These are phyloP conservation scores for Huntiella omanensis DNA, from an alignment of 2,329 filamentous ascomycete species.

Conservation along the genomic window DNA sequence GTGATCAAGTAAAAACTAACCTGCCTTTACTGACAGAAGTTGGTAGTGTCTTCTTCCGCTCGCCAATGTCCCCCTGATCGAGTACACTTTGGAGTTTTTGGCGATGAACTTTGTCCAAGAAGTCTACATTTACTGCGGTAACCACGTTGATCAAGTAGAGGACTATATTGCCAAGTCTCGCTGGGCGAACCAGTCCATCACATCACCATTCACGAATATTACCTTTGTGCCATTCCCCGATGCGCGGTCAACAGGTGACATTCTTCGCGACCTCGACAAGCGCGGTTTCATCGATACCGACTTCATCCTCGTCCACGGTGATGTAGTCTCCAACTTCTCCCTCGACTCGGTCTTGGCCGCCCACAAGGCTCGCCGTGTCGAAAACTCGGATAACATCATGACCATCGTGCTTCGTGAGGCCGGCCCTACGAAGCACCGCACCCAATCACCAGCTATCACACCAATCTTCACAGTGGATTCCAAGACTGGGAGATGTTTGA, in stretches of 20 bases:
- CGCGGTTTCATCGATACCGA: slow-evolving; percentile 72
- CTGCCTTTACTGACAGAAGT: not conserved
- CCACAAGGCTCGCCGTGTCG: slow-evolving; percentile 62
- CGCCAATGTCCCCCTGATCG: slow-evolving; percentile 85
- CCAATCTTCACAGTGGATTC: slow-evolving; percentile 79
- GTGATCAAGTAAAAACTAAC: not conserved
- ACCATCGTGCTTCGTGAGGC: slow-evolving; percentile 77
- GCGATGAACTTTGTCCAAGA: slow-evolving; percentile 91
- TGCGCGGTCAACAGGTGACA: slow-evolving; percentile 76
- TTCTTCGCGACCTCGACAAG: slow-evolving; percentile 81
- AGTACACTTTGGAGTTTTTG: slow-evolving; percentile 93
- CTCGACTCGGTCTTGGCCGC: slow-evolving; percentile 62
- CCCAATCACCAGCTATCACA: slow-evolving; percentile 54
- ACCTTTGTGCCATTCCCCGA: slow-evolving; percentile 71
- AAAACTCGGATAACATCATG: slow-evolving; percentile 93
- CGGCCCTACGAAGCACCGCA: slow-evolving; percentile 50
- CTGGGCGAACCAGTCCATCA: slow-evolving; percentile 41
- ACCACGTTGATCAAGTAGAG: slow-evolving; percentile 74
- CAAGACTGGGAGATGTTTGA: slow-evolving; percentile 60
- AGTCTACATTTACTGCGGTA: slow-evolving; percentile 78
- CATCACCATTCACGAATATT: slow-evolving; percentile 54
- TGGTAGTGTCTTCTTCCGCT: slow-evolving; percentile 73
- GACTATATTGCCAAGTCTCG: slow-evolving; percentile 62
- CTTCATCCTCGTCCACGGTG: slow-evolving; percentile 82
- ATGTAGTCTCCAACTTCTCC: slow-evolving; percentile 74